phyloP scores from a whole-genome alignment of 257 asterid genomes.

The Solanum tarapatanum region DNA sequence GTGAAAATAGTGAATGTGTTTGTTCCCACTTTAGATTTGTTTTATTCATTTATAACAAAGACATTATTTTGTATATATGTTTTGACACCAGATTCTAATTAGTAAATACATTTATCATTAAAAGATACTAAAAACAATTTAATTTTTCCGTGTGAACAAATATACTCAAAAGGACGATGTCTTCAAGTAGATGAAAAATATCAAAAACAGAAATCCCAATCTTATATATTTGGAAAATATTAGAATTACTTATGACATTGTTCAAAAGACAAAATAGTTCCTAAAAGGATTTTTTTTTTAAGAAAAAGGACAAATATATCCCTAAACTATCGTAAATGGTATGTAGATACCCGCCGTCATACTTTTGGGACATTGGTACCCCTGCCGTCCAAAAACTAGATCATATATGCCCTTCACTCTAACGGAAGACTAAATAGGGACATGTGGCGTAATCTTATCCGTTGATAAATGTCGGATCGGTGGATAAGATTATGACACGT shows the following conservation, averaged over 20 bases:
- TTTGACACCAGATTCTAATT: not conserved
- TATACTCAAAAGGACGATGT: not conserved
- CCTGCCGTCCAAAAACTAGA: no score
- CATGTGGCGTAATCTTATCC: no score
- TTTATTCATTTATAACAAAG: not conserved
- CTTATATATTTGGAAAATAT: not conserved
- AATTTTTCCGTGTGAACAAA: not conserved
- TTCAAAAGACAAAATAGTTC: not conserved
- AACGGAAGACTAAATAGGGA: no score
- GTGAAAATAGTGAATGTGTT: not conserved
- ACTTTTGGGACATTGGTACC: no score
- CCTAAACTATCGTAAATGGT: no score
- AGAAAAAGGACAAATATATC: no score
- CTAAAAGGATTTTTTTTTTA: not conserved
- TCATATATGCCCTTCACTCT: no score
- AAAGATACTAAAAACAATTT: not conserved
- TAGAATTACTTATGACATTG: not conserved
- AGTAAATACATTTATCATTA: not conserved
- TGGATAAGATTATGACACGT: no score
- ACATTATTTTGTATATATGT: not conserved
- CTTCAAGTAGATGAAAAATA: not conserved
- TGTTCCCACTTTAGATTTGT: not conserved
- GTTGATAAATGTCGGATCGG: no score
- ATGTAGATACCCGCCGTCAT: no score
- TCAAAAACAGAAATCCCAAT: not conserved